Evolutionary conservation across 2,329 filamentous ascomycete species (phyloP).

Genomic region (Drechslerella stenobrocha): DNA sequence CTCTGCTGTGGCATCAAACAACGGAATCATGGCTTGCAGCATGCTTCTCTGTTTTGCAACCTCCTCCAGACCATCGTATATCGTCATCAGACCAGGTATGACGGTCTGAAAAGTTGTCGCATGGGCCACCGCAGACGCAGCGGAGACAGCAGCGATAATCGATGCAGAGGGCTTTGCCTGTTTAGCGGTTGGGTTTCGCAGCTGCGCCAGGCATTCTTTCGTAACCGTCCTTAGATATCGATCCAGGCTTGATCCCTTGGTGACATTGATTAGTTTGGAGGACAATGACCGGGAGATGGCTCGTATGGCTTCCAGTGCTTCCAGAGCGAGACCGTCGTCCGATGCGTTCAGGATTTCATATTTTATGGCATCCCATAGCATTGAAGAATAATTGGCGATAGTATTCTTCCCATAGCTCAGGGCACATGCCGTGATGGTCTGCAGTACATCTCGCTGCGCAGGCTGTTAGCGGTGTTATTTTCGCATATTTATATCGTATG

Average conservation of each 20-base stretch:
- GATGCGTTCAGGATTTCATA: constrained; percentile 69
- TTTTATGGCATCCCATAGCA: constrained; percentile 70
- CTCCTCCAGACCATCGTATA: constrained; percentile 66
- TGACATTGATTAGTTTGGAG: constrained; percentile 55
- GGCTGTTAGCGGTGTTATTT: constrained; percentile 8
- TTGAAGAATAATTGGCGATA: constrained; percentile 66
- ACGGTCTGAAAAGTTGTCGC: constrained; percentile 63
- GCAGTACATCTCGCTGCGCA: constrained; percentile 66
- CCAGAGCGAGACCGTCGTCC: constrained; percentile 67
- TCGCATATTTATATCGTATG: neutral
- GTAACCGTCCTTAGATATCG: constrained; percentile 65
- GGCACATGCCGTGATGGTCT: constrained; percentile 65
- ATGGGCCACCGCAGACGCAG: constrained; percentile 62
- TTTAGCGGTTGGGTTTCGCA: constrained; percentile 70
- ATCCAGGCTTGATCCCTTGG: constrained; percentile 58
- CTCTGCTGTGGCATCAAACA: constrained; percentile 64
- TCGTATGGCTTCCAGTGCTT: constrained; percentile 63
- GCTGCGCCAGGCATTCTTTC: constrained; percentile 69
- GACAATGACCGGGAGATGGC: constrained; percentile 64
- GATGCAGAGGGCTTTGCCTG: constrained; percentile 68
- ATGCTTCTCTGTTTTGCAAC: constrained; percentile 67
- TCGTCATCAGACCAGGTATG: constrained; percentile 63
- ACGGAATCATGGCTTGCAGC: constrained; percentile 64
- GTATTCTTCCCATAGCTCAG: constrained; percentile 64
- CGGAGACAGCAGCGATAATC: constrained; percentile 64